These are phyloP conservation scores for Pleurozium schreberi DNA, from an alignment of 225 moss, liverwort and hornwort genomes.

Conservation along the genomic window DNA sequence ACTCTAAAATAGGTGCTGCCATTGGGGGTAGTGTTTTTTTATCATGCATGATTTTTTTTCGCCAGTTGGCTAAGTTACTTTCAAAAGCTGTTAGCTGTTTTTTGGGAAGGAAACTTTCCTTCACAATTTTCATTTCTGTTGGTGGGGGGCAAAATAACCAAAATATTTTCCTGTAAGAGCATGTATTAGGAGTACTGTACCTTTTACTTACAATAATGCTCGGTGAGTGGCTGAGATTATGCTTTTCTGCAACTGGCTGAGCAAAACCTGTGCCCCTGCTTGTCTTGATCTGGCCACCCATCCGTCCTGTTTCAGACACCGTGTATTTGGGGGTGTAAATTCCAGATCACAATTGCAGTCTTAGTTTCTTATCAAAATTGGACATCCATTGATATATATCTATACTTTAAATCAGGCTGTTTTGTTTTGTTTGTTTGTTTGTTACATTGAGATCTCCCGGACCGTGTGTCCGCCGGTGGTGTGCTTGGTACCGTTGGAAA, in stretches of 20 bases:
- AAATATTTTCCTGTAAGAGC: background rate
- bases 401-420: too few relatives aligned
- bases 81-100: background rate
- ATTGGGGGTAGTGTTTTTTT: background rate
- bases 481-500: too few relatives aligned
- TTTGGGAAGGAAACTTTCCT: background rate
- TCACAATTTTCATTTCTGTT: accelerated
- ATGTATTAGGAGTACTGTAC: background rate
- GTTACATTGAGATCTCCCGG: too few relatives aligned
- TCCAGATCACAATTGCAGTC: background rate
- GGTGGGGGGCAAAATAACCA: too few relatives aligned
- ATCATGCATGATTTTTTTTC: background rate
- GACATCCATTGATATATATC: too few relatives aligned
- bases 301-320: background rate
- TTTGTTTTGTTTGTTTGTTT: too few relatives aligned
- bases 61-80: background rate
- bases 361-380: background rate
- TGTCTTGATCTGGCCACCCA: background rate
- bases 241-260: background rate
- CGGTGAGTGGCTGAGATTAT: background rate
- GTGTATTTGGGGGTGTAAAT: background rate
- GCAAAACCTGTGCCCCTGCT: background rate
- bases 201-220: background rate
- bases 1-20: background rate
- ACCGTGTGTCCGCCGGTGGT: too few relatives aligned